Evolutionary conservation across 768 basidiomycete genomes (phyloP), one percentile per base, ranked within the genome.

Genomic region (Coprinopsis strossmayeri): DNA sequence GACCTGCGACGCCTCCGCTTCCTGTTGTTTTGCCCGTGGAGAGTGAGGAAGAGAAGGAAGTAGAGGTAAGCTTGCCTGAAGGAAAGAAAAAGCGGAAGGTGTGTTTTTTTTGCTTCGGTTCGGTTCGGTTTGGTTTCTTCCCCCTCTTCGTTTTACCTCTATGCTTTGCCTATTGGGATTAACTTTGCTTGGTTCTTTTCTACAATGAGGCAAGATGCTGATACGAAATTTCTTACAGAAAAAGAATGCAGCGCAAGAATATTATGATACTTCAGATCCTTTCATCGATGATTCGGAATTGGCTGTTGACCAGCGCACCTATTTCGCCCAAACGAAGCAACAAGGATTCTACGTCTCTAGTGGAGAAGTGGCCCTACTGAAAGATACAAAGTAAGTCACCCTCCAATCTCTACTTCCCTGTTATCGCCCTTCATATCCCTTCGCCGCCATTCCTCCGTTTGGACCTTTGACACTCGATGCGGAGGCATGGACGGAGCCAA

Each of bases 271-370:
- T 17, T 69, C 74, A 0, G 96, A 99, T 67, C 87, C 91, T 0
- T 98, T 98, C 69, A 96, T 99, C 60, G 96, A 99, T 72, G 96
- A 99, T 67, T 91, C 91, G 1, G 95, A 98, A 61, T 72, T 95
- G 48, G 84, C 81, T 21, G 69, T 94, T 39, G 94, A 98, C 69
- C 83, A 94, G 61, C 84, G 95, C 3, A 92, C 87, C 1, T 91
- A 78, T 67, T 88, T 93, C 57, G 91, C 87, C 3, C 84, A 91
- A 64, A 95, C 94, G 3, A 91, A 87, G 64, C 91, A 94, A 58
- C 82, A 87, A 50, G 91, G 91, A 1, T 96, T 94, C 71, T 95
- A 93, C 59, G 93, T 97, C 9, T 88, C 86, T 4, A 78, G 78
- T 26, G 93, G 93, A 1, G 85, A 90, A 58, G 87, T 97, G 12